Evolutionary conservation across 164 flowering plant species (phyloP).

Genomic region (Brasenia schreberi): DNA sequence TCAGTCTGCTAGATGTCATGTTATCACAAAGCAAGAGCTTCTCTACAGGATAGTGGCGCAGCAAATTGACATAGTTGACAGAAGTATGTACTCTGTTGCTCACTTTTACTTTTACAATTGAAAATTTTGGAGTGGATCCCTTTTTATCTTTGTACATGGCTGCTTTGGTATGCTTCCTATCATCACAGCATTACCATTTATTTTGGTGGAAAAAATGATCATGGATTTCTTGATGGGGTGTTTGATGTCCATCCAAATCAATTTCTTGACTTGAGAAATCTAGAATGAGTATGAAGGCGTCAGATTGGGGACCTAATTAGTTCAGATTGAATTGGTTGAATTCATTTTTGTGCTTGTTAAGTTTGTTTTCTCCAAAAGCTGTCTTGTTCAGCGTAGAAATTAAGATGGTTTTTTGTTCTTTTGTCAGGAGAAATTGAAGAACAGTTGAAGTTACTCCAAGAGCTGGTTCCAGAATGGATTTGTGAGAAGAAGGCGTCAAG

Average conservation of each 20-base stretch:
- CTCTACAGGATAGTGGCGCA: slow-evolving; percentile 37
- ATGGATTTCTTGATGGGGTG: background rate
- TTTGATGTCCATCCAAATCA: background rate
- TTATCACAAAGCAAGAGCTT: slow-evolving; percentile 72
- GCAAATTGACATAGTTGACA: slow-evolving; percentile 39
- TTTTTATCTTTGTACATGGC: background rate
- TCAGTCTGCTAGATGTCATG: slow-evolving; percentile 41
- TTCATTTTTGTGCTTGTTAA: background rate
- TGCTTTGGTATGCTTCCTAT: background rate
- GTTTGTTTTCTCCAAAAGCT: background rate
- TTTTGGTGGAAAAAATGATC: background rate
- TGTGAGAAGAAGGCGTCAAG: slow-evolving; percentile 30
- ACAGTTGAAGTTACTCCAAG: slow-evolving; percentile 44
- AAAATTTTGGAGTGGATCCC: slow-evolving; percentile 6
- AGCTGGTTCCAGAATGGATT: slow-evolving; percentile 71
- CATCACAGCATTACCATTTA: background rate
- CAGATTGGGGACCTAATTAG: background rate
- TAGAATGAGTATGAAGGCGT: background rate
- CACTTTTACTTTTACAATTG: no score
- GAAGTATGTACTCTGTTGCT: slow-evolving; percentile 22
- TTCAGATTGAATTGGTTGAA: background rate
- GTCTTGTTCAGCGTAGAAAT: background rate
- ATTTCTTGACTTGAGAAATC: background rate
- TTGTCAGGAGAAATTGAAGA: slow-evolving; percentile 62
- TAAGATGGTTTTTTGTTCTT: background rate